Percentiles rank a stretch among this genome's conserved stretches.
Conservation (phyloP, 1,284 basidiomycete genomes). For the Ceratobasidium sp. region DNA sequence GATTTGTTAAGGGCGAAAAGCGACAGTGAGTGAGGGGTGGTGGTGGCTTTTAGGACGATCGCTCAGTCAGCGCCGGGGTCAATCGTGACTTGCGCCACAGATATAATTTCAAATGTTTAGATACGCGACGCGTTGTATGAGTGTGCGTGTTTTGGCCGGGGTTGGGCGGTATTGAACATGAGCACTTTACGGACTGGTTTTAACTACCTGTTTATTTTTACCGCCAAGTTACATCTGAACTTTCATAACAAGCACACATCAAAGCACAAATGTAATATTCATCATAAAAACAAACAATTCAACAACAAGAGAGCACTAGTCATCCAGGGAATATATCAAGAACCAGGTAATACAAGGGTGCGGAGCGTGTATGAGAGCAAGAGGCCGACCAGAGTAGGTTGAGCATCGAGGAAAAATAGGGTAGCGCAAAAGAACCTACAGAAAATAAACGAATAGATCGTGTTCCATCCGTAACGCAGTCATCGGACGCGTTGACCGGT, state of each 20-base stretch:
- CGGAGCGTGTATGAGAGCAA: not conserved
- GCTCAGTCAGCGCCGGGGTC: no score
- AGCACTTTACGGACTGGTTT: no score
- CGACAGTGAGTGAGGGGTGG: no score
- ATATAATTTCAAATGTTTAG: slow-evolving; percentile 51
- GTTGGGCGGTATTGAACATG: no score
- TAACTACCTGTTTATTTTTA: no score
- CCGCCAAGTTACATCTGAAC: no score
- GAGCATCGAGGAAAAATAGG: not conserved
- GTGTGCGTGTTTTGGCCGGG: no score
- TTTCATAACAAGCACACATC: no score
- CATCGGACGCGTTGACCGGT: slow-evolving; percentile 36
- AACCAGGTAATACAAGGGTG: not conserved
- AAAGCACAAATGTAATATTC: not conserved
- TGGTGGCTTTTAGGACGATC: no score
- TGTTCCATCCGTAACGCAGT: not conserved
- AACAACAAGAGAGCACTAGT: not conserved
- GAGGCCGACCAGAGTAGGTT: not conserved
- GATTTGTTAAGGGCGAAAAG: no score
- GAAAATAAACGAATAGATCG: not conserved
- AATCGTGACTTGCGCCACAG: no score
- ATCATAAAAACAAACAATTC: not conserved
- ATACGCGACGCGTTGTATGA: no score
- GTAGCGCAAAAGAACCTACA: not conserved
- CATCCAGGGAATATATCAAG: not conserved